Evolutionary conservation across 768 basidiomycete genomes (phyloP).

Genomic region (Holtermannia corniformis): DNA sequence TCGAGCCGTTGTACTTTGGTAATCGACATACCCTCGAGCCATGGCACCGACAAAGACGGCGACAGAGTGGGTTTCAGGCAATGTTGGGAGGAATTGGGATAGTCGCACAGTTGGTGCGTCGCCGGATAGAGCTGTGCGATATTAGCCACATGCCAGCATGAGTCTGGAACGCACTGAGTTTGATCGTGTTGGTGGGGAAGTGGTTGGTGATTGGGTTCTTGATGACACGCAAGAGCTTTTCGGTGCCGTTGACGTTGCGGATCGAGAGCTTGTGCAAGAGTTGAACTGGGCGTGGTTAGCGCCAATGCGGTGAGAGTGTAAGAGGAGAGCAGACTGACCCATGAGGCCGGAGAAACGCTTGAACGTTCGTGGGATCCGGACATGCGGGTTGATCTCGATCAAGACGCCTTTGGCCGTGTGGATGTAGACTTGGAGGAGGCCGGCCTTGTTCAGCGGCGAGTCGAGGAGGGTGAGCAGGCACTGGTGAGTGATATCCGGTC

Average conservation of each 20-base stretch:
- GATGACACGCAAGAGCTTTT: constrained; percentile 94
- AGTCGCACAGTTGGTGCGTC: constrained; percentile 74
- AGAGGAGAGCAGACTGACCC: constrained; percentile 51
- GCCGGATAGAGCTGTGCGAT: constrained; percentile 66
- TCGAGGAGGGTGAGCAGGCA: constrained; percentile 92
- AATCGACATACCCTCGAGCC: constrained; percentile 61
- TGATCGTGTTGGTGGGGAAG: constrained; percentile 86
- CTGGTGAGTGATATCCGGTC: constrained; percentile 98
- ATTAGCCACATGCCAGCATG: not conserved
- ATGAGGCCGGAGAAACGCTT: constrained; percentile 97
- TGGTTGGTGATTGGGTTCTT: constrained; percentile 96
- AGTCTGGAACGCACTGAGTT: constrained; percentile 64
- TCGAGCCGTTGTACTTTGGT: not conserved
- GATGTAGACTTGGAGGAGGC: constrained; percentile 91
- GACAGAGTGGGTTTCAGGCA: constrained; percentile 78
- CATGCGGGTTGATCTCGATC: constrained; percentile 96
- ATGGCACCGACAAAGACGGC: constrained; percentile 97
- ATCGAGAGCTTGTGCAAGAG: constrained; percentile 92
- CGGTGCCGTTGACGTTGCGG: constrained; percentile 88
- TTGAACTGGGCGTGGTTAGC: constrained; percentile 57
- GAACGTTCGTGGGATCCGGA: constrained; percentile 94
- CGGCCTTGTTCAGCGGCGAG: constrained; percentile 96
- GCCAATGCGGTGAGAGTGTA: not conserved
- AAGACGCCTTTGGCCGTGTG: constrained; percentile 93
- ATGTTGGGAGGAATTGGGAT: constrained; percentile 69